These are phyloP conservation scores for Avena eriantha DNA, from an alignment of 176 grass and related monocot species.

Conservation along the genomic window DNA sequence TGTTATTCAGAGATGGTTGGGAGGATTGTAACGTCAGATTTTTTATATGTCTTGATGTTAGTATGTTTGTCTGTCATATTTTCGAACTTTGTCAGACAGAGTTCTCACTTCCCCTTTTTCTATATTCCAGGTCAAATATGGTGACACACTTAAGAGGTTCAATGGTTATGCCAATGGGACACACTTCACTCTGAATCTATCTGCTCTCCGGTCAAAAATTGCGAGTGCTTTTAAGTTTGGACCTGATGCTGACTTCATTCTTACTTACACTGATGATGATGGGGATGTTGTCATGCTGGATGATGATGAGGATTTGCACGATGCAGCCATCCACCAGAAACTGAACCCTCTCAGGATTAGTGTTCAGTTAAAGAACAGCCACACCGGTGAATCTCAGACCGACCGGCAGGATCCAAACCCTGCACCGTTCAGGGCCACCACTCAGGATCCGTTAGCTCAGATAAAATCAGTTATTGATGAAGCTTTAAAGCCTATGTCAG, in stretches of 20 bases:
- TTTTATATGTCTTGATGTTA: constrained; percentile 3
- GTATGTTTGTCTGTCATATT: not conserved
- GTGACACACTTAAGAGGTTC: constrained; percentile 76
- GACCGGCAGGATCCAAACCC: constrained; percentile 25
- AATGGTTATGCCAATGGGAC: constrained; percentile 50
- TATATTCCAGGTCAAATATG: constrained; percentile 81
- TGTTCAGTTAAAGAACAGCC: constrained; percentile 65
- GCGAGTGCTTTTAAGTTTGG: constrained; percentile 68
- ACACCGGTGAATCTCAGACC: constrained; percentile 16
- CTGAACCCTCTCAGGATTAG: constrained; percentile 91
- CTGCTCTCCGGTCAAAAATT: constrained; percentile 69
- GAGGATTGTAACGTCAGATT: not conserved
- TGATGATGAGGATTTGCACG: constrained; percentile 79
- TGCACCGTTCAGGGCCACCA: constrained; percentile 16
- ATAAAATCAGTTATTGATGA: constrained; percentile 62
- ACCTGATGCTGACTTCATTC: constrained; percentile 58
- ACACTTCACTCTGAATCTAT: constrained; percentile 51
- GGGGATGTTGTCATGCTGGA: constrained; percentile 80
- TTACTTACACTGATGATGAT: constrained; percentile 88
- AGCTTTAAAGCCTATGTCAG: constrained; percentile 58
- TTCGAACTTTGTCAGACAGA: not conserved
- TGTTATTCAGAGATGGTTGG: not conserved
- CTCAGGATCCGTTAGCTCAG: constrained; percentile 41
- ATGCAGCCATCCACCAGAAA: constrained; percentile 84
- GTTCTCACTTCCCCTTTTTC: not conserved